Conservation (phyloP, 768 basidiomycete genomes). For the Termitomyces sp. region DNA sequence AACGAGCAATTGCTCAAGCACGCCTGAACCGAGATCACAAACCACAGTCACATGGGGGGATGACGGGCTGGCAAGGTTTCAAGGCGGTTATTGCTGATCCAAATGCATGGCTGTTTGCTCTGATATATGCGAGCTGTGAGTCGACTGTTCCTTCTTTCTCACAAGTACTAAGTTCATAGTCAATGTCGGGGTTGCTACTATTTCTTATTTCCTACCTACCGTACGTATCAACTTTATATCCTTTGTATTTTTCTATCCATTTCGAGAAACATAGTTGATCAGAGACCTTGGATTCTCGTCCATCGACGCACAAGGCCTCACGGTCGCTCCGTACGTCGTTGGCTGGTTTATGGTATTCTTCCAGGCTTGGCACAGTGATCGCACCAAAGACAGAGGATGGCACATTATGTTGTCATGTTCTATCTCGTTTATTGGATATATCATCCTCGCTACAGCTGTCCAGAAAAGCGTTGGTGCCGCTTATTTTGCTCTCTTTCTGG, state of each 20-base stretch:
- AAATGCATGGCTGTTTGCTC: slow-evolving; percentile 49
- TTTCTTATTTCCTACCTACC: slow-evolving; percentile 53
- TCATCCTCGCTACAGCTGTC: slow-evolving; percentile 46
- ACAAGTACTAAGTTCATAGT: slow-evolving; percentile 22
- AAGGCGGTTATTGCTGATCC: slow-evolving; percentile 44
- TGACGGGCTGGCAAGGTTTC: slow-evolving; percentile 52
- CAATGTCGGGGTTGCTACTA: slow-evolving; percentile 51
- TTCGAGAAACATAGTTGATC: slow-evolving; percentile 33
- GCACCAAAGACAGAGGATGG: slow-evolving; percentile 47
- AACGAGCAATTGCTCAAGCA: slow-evolving; percentile 54
- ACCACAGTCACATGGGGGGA: slow-evolving; percentile 53
- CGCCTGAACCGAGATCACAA: slow-evolving; percentile 49
- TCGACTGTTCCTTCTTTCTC: background rate
- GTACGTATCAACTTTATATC: slow-evolving; percentile 20
- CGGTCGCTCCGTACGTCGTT: slow-evolving; percentile 50
- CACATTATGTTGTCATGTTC: slow-evolving; percentile 48
- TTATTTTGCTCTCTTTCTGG: slow-evolving; percentile 54
- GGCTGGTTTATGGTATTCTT: slow-evolving; percentile 53
- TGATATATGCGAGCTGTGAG: slow-evolving; percentile 49
- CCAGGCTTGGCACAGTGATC: slow-evolving; percentile 52
- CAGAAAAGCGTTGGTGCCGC: slow-evolving; percentile 47
- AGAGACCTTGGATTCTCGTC: slow-evolving; percentile 50
- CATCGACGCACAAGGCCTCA: slow-evolving; percentile 52
- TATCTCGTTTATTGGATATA: slow-evolving; percentile 44
- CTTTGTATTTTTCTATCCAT: background rate